A percentile compares a stretch with the other conserved stretches of the same genome.
phyloP scores from a whole-genome alignment of 139 green algal species.

The Chlorella vulgaris region DNA sequence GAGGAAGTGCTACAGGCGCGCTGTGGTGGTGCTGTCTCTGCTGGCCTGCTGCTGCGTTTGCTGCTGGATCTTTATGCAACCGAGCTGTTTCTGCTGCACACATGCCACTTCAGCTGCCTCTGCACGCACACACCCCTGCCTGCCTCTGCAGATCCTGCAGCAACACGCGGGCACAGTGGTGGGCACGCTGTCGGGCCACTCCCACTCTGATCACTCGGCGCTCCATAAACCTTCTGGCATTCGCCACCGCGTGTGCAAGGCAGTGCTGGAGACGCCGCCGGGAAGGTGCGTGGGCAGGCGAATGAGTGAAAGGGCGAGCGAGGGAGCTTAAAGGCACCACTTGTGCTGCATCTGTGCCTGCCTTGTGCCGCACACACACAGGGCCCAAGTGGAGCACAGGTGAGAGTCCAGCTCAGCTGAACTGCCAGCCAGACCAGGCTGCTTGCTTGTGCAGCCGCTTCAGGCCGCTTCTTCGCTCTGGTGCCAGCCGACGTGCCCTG shows the following conservation, averaged over 20 bases:
- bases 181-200: slow-evolving; percentile 69
- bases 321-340: too few species aligned
- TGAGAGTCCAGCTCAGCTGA: too few species aligned
- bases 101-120: background rate
- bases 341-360: too few species aligned
- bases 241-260: slow-evolving; percentile 70
- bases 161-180: slow-evolving; percentile 47
- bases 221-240: slow-evolving; percentile 60
- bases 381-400: too few species aligned
- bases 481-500: too few species aligned
- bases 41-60: background rate
- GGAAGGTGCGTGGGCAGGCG: background rate
- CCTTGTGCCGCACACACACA: too few species aligned
- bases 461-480: too few species aligned
- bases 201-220: slow-evolving; percentile 53
- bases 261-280: slow-evolving; percentile 72
- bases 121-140: too few species aligned
- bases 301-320: background rate
- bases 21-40: background rate
- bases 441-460: too few species aligned
- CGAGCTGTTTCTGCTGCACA: too few species aligned
- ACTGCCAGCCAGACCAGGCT: too few species aligned
- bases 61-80: background rate
- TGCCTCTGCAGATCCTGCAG: slow-evolving; percentile 36
- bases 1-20: slow-evolving; percentile 50